Evolutionary conservation across 495 filamentous ascomycete genomes (phyloP), one percentile per base, ranked within the genome.

Genomic region (Penicillium turbatum): DNA sequence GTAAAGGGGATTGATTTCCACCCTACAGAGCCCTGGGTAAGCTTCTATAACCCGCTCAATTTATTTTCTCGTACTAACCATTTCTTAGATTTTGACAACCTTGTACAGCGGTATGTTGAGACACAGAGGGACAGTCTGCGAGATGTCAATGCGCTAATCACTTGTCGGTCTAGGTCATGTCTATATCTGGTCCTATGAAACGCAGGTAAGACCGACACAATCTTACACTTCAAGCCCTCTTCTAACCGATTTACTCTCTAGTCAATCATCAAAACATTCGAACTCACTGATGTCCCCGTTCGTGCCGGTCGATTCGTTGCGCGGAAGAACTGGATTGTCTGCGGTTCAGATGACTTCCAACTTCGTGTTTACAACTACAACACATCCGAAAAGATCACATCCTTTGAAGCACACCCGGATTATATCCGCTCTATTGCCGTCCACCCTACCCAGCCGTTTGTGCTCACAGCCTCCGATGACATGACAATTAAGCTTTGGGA

Each of bases 401-500:
- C 89, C 9, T 97, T 97, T 67, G 95, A 99, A 78, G 93, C 93
- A 31, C 95, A 99, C 67, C 93, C 93, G 17, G 93, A 99, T 71
- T 99, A 99, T 61, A 99, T 99, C 69, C 89, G 93, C 50, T 90
- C 95, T 21, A 97, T 99, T 57, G 88, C 85, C 48, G 89, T 99
- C n/a, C 93, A 99, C 69, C 93, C 93, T 2, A 89, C 91, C 40
- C 90, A 95, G 64, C 92, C 93, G 9, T 97, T 96, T 61, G 89
- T 97, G 40, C 79, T 99, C 29, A 99, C 95, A 32, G 93, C 93
- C 47, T 90, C 87, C 53, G 95, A 99, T 89, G 93, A 99, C 65
- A 97, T 97, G 93, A 96, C 90, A 32, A 97, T 99, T 62, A 97
- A 96, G 76, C 78, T 97, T 49, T 99, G 95, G 95, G 90, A 99